Base-by-base conservation (phyloP, 2,329 filamentous ascomycete species). In the Niveomyces coronatus region DNA sequence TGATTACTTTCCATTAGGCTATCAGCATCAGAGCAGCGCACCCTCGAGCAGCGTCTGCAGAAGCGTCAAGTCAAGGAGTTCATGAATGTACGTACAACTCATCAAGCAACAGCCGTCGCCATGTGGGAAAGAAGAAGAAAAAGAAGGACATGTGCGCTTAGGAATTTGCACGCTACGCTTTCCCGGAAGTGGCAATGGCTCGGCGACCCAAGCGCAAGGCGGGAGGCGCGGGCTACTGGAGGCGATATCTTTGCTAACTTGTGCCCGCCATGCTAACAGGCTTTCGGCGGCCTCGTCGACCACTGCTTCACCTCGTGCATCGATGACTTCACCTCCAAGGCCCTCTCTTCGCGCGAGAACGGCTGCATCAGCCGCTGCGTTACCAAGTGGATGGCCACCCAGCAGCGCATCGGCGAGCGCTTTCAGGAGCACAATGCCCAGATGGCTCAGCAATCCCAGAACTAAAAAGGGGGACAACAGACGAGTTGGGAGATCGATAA, bases 1-100 rank as follows among this genome's bases (percentile, higher is more conserved):
- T n/a, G n/a, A n/a, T n/a, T n/a, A n/a, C n/a, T n/a, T n/a, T n/a
- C n/a, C 32, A 40, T 28, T 44, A 72, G 70, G 60, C 82, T 94
- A 59, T 85, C 76, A 51, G 60, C 72, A 53, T 63, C 77, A 53
- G 89, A 96, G 72, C 85, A 93, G 71, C 84, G 85, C 67, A 85
- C 91, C 73, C 83, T 98, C 58, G 82, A 94, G 65, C 68, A 77
- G 67, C 86, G 91, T 64, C 88, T 98, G 77, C 87, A 96, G 71
- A 84, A 85, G 68, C 93, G 91, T 67, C 91, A 98, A 68, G 85
- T 98, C 74, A 94, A 94, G 70, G 89, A 96, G 61, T 96, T 98
- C 60, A 94, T 96, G 82, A 84, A 78, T 54, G 91, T 96, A 74
- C 52, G 85, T 71, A 9, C 37, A 36, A 36, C 35, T 22, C 43